phyloP scores from a whole-genome alignment of 2,329 filamentous ascomycete genomes.

The Ciborinia camelliae region DNA sequence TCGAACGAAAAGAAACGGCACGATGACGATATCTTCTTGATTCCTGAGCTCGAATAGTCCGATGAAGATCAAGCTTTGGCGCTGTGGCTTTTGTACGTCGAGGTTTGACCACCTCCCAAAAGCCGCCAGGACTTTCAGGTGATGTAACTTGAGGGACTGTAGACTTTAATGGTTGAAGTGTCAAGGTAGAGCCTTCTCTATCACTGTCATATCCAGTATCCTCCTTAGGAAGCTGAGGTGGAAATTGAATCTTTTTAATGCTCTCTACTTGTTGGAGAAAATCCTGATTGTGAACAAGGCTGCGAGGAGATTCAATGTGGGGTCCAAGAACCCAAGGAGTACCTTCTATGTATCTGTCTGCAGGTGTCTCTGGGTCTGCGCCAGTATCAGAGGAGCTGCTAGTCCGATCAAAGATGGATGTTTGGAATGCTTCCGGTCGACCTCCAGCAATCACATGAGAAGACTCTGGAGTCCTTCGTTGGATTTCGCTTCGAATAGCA shows the following conservation, averaged over 20 bases:
- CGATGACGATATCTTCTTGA: constrained; percentile 44
- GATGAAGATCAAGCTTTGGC: constrained; percentile 39
- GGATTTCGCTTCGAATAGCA: constrained; percentile 44
- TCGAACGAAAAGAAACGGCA: constrained; percentile 46
- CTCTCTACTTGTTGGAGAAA: constrained; percentile 22
- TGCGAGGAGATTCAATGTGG: constrained; percentile 32
- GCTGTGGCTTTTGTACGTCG: constrained; percentile 24
- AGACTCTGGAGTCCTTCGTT: constrained; percentile 43
- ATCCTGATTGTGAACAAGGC: constrained; percentile 26
- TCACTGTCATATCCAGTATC: constrained; percentile 35
- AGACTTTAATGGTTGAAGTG: constrained; percentile 14
- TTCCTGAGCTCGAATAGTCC: constrained; percentile 43
- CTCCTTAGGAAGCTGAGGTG: constrained; percentile 24
- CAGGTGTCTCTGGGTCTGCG: constrained; percentile 41
- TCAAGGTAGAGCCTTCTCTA: constrained; percentile 30
- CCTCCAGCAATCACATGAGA: constrained; percentile 42
- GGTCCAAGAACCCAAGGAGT: constrained; percentile 31
- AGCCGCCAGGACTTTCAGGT: constrained; percentile 23
- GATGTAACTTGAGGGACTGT: background rate
- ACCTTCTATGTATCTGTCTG: constrained; percentile 29
- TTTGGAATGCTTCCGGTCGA: constrained; percentile 36
- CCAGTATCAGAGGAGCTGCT: constrained; percentile 49
- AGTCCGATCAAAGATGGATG: constrained; percentile 51
- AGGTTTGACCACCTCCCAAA: constrained; percentile 30
- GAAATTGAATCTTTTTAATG: constrained; percentile 22